These are phyloP conservation scores for Blastobotrys petasosporus DNA, from an alignment of 1,139 yeast genomes.

Conservation along the genomic window DNA sequence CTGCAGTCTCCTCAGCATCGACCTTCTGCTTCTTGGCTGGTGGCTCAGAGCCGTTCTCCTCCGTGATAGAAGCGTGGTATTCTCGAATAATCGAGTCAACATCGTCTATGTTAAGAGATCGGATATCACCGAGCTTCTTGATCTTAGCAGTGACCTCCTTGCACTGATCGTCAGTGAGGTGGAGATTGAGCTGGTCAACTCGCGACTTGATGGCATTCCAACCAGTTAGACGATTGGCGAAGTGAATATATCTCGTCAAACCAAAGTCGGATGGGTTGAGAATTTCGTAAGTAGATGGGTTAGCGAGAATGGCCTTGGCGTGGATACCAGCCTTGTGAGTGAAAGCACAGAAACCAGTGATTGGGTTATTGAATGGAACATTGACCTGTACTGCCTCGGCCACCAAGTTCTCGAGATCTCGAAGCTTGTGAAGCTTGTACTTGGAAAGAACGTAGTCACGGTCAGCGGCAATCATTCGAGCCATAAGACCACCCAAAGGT, in stretches of 20 bases:
- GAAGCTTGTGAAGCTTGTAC: conserved; percentile 90
- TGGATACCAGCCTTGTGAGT: conserved; percentile 99
- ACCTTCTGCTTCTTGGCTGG: conserved; percentile 28
- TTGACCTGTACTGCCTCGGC: conserved; percentile 97
- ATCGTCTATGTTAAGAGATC: conserved; percentile 92
- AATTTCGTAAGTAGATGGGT: conserved; percentile 96
- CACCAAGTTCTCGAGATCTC: conserved; percentile 92
- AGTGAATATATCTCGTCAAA: conserved; percentile 89
- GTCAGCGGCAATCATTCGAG: conserved; percentile 98
- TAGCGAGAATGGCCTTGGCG: conserved; percentile 97
- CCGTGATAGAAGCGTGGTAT: conserved; percentile 63
- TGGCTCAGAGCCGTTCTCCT: conserved; percentile 21
- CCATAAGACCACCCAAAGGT: conserved; percentile 97
- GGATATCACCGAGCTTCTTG: conserved; percentile 89
- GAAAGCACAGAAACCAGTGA: conserved; percentile 98
- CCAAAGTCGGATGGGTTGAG: conserved; percentile 94
- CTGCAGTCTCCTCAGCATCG: conserved; percentile 8
- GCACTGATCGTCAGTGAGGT: conserved; percentile 85
- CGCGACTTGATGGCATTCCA: conserved; percentile 99
- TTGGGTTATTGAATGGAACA: conserved; percentile 97
- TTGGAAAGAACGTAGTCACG: conserved; percentile 93
- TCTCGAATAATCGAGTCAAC: conserved; percentile 96
- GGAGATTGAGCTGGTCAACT: conserved; percentile 92
- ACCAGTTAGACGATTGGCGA: conserved; percentile 95
- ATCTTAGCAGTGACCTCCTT: conserved; percentile 93